Evolutionary conservation across 169 alveolate species (phyloP).

Genomic region (Besnoitia besnoiti): DNA sequence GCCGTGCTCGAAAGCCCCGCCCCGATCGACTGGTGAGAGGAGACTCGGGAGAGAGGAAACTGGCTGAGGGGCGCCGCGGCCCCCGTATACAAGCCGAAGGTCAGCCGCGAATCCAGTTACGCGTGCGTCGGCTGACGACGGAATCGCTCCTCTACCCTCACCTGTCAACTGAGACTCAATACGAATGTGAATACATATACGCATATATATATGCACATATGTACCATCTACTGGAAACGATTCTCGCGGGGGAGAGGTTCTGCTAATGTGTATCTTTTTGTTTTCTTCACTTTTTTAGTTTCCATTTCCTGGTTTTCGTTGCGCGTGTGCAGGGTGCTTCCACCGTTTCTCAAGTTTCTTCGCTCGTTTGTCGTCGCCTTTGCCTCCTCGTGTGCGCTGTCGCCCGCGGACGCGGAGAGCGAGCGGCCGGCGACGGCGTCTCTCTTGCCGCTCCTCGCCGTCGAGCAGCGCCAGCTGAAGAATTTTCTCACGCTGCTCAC

Average conservation of each 20-base stretch:
- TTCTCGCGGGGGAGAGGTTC: too few species aligned
- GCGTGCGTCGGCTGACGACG: too few species aligned
- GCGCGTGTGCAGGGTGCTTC: conserved; percentile 46
- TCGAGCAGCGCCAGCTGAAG: conserved; percentile 58
- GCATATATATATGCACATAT: too few species aligned
- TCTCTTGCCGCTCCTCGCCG: conserved; percentile 55
- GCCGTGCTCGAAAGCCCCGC: conserved; percentile 46
- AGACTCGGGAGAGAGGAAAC: too few species aligned
- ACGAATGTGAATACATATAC: too few species aligned
- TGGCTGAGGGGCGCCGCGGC: too few species aligned
- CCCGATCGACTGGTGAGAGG: conserved; percentile 48
- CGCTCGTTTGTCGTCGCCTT: neutral
- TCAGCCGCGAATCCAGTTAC: too few species aligned
- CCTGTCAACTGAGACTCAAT: too few species aligned
- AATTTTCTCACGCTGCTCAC: neutral
- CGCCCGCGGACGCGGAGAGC: conserved; percentile 21
- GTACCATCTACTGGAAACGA: too few species aligned
- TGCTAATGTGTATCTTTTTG: neutral
- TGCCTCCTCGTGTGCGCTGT: neutral
- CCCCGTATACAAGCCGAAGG: too few species aligned
- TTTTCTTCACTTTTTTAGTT: neutral
- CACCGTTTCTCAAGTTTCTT: conserved; percentile 54
- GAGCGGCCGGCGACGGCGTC: neutral
- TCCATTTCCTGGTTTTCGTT: neutral
- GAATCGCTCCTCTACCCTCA: too few species aligned